Base-by-base conservation (phyloP, 2,329 filamentous ascomycete species). In the Cercospora janseana region DNA sequence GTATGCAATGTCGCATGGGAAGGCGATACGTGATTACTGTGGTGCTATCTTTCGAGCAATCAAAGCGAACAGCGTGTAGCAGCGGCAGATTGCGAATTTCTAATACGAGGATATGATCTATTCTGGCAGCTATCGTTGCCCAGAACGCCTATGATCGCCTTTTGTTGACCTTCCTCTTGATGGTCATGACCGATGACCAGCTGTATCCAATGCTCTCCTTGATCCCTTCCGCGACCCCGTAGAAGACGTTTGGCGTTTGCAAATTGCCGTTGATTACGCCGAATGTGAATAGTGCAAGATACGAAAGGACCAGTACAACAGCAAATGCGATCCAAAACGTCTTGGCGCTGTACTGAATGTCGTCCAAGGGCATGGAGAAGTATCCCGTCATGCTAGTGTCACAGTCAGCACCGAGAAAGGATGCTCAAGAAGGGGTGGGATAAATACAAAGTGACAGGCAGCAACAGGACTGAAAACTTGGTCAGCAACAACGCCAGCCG, bases 391-490 rank as follows among this genome's bases (percentile, higher is more conserved):
- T 83, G 41, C 41, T 44, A 23, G n/a, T 44, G 4, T 10, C 20
- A 23, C 15, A 27, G 18, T 38, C 10, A 89, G 76, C 58, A 79
- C 23, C 27, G n/a, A 32, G 21, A 35, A 16, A 29, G 10, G 26
- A 29, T 20, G 10, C 16, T n/a, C n/a, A 8, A 7, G 28, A 13
- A 21, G 41, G 15, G 4, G 10, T 6, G 21, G 1, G 16, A 10
- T 1, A 31, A 26, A 31, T 44, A 32, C 41, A 49, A 49, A 10
- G 46, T 85, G 53, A 89, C 83, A 0, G 86, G 86, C 48, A 89
- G 75, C 70, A 90, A 90, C 44, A 89, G 73, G 31, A 89, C 86
- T 9, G 83, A 87, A 4, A 86, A 80, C 65, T 90, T 89, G 38
- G 85, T 85, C 8, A 90, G 74, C 4, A 90, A 71, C 4, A 88